Evolutionary conservation across 768 basidiomycete genomes (phyloP).

Genomic region (Trametes villosa): DNA sequence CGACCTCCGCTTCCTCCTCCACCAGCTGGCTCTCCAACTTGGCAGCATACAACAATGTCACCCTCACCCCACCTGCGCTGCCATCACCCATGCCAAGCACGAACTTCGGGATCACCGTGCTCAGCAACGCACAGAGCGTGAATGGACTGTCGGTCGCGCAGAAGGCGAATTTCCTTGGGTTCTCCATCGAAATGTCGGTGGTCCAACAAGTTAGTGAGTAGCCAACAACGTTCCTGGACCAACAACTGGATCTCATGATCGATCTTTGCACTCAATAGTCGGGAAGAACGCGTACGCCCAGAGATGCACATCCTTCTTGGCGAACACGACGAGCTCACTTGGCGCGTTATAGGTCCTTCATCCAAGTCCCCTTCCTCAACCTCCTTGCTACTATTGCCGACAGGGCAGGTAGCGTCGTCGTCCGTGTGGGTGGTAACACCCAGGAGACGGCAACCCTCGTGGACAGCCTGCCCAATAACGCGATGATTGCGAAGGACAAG

Average conservation of each 20-base stretch:
- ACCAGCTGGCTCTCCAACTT: constrained; percentile 10
- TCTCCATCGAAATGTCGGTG: constrained; percentile 78
- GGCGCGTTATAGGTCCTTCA: constrained; percentile 43
- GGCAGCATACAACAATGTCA: constrained; percentile 38
- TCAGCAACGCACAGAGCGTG: constrained; percentile 27
- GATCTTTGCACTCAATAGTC: constrained; percentile 38
- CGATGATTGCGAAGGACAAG: constrained; percentile 56
- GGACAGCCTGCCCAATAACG: constrained; percentile 49
- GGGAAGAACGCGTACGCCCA: constrained; percentile 52
- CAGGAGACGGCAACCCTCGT: constrained; percentile 56
- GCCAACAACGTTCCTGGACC: background rate
- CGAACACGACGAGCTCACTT: constrained; percentile 28
- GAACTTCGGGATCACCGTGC: constrained; percentile 31
- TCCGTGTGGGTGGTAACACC: constrained; percentile 53
- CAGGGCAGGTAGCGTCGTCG: constrained; percentile 46
- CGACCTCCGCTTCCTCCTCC: background rate
- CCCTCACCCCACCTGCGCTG: constrained; percentile 35
- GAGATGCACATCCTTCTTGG: constrained; percentile 40
- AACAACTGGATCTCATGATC: constrained; percentile 10
- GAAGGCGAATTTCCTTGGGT: constrained; percentile 67
- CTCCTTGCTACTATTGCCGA: constrained; percentile 49
- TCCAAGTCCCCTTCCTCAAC: constrained; percentile 55
- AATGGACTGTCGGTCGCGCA: constrained; percentile 45
- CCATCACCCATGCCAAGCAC: constrained; percentile 28
- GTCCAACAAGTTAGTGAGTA: constrained; percentile 65